A percentile compares a stretch with the other conserved stretches of the same genome.
These are phyloP conservation scores for Cyphellophora europaea DNA, from an alignment of 2,329 filamentous ascomycete species.

Conservation along the genomic window DNA sequence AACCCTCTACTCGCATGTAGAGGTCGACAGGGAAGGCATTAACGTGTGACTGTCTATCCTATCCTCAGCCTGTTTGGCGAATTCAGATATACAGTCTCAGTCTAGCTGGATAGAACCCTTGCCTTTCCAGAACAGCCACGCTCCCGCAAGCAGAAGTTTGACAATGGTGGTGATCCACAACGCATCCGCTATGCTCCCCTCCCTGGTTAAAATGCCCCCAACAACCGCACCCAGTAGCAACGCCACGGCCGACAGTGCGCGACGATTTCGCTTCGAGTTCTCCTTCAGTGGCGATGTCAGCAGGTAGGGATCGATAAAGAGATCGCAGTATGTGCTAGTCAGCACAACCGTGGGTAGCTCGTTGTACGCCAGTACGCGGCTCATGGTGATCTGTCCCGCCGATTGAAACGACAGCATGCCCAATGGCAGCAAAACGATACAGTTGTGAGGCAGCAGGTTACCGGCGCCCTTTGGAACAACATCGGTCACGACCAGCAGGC, in stretches of 20 bases:
- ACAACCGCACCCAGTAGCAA: constrained; percentile 30
- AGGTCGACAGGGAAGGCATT: no score
- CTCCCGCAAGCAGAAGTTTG: constrained; percentile 27
- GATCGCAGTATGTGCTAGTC: constrained; percentile 36
- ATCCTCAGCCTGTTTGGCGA: no score
- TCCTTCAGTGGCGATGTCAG: constrained; percentile 22
- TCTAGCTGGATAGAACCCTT: constrained; percentile 12
- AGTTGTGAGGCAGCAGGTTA: constrained; percentile 9
- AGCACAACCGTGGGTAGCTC: constrained; percentile 37
- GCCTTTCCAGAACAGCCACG: constrained; percentile 29
- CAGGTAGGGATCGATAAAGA: constrained; percentile 29
- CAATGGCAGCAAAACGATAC: constrained; percentile 24
- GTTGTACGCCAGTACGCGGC: constrained; percentile 30
- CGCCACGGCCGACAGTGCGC: constrained; percentile 24
- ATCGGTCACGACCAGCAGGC: constrained; percentile 23
- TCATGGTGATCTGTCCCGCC: constrained; percentile 32
- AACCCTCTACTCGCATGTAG: no score
- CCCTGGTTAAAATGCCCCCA: constrained; percentile 31
- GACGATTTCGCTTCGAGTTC: constrained; percentile 30
- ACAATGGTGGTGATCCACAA: constrained; percentile 32
- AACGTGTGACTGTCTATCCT: no score
- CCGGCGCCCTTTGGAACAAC: constrained; percentile 19
- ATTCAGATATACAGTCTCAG: no score
- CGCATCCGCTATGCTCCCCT: constrained; percentile 29
- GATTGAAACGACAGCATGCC: constrained; percentile 30